Percentiles rank a stretch among this genome's conserved stretches.
Conservation (phyloP, 2,329 filamentous ascomycete species). For the Eutypa lata region DNA sequence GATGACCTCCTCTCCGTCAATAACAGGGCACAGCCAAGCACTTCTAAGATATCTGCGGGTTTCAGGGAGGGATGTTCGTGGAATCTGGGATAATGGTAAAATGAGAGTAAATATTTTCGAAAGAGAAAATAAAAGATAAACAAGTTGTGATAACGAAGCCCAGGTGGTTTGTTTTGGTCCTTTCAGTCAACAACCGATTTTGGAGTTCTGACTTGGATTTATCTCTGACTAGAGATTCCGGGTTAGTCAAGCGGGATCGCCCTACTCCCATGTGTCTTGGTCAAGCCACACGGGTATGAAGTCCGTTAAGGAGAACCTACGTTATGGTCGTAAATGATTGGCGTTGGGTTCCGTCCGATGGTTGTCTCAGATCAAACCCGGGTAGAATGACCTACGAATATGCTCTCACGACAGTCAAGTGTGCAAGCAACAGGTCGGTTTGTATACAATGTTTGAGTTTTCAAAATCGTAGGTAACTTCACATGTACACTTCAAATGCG, state of each 20-base stretch:
- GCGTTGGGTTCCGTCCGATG: background rate
- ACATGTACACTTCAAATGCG: no score
- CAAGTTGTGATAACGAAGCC: no score
- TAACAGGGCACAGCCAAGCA: background rate
- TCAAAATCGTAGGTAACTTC: no score
- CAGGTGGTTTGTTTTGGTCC: no score
- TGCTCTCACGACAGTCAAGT: background rate
- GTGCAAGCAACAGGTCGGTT: background rate
- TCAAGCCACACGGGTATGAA: background rate
- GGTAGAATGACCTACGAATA: background rate
- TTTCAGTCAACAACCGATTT: no score
- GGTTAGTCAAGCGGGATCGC: no score
- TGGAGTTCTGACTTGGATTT: no score
- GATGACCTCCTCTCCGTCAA: background rate
- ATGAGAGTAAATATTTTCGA: no score
- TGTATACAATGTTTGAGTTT: background rate
- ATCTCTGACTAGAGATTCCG: no score
- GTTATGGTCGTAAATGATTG: background rate
- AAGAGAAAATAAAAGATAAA: no score
- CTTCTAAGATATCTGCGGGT: background rate
- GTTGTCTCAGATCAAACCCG: background rate
- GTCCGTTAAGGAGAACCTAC: background rate
- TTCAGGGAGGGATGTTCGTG: background rate
- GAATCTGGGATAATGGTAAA: no score
- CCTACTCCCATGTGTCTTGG: no score